Percentiles rank a stretch among this genome's conserved stretches.
Conservation (phyloP, 768 basidiomycete genomes). For the Cystobasidium ongulense region DNA sequence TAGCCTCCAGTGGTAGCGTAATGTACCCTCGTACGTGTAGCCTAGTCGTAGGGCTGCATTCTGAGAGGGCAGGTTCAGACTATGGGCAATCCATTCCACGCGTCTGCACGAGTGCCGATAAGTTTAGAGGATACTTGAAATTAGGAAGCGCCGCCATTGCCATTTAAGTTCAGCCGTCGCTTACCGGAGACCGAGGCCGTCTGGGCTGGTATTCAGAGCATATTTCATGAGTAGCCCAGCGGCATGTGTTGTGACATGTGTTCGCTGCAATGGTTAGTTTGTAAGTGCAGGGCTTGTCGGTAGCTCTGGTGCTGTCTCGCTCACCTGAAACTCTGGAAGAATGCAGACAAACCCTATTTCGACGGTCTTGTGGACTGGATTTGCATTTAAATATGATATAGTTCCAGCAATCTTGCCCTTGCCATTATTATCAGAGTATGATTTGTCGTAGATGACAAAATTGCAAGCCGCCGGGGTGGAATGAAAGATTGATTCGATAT, state of each 20-base stretch:
- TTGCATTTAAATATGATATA: background rate
- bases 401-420: background rate
- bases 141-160: background rate
- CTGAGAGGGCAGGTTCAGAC: background rate
- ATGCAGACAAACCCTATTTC: slow-evolving; percentile 6
- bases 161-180: background rate
- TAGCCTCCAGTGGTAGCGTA: slow-evolving; percentile 4
- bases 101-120: background rate
- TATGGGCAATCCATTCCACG: slow-evolving; percentile 16
- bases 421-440: background rate
- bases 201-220: background rate
- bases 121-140: no score
- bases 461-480: background rate
- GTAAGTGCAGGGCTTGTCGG: background rate
- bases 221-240: slow-evolving; percentile 13
- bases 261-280: slow-evolving; percentile 9
- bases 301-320: background rate
- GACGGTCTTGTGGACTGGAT: background rate
- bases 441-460: slow-evolving; percentile 10
- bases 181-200: slow-evolving; percentile 3
- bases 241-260: slow-evolving; percentile 17
- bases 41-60: slow-evolving; percentile 15
- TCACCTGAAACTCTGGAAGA: slow-evolving; percentile 22
- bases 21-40: background rate
- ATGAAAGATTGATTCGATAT: background rate